Evolutionary conservation across 495 filamentous ascomycete species (phyloP), one percentile per base, ranked within the genome.

Genomic region (Hapsidospora chrysogenum): DNA sequence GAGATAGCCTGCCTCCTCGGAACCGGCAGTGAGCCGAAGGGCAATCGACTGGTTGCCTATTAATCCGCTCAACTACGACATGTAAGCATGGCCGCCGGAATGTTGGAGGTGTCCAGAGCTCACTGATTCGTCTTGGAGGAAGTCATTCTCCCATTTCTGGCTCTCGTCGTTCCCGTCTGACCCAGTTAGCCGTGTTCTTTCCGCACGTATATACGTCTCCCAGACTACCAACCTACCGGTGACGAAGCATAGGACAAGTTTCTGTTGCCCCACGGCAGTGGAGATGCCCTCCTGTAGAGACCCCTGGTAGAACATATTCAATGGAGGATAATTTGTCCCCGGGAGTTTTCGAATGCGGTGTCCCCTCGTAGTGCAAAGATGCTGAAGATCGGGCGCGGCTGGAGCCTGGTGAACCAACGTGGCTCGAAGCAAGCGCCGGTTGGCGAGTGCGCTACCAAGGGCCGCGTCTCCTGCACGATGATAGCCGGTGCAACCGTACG

Each of bases 281-380:
- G 66, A 59, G 45, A 96, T 87, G 31, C 82, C 87, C 34, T 74
- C 72, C 45, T 87, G 75, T 5, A 94, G 56, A 39, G 67, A 71
- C 15, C 86, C 87, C 33, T 75, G 37, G 47, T 78, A 89, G 56
- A 95, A 96, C 66, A 87, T 78, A 8, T 33, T 35, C n/a, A n/a
- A n/a, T n/a, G n/a, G n/a, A n/a, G n/a, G n/a, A n/a, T n/a, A n/a
- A n/a, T n/a, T 36, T 47, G 2, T 21, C 34, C 22, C 17, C 17
- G 31, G 22, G 30, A 15, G 33, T 23, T 17, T 36, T 28, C 23
- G 18, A 18, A 21, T 17, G 15, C 23, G n/a, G n/a, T n/a, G n/a
- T n/a, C n/a, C n/a, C n/a, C n/a, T n/a, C n/a, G n/a, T n/a, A n/a
- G n/a, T n/a, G n/a, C n/a, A n/a, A n/a, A n/a, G n/a, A n/a, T n/a